These are phyloP conservation scores for Filobasidium uniguttulatum DNA, from an alignment of 1,284 basidiomycete species.

Conservation along the genomic window DNA sequence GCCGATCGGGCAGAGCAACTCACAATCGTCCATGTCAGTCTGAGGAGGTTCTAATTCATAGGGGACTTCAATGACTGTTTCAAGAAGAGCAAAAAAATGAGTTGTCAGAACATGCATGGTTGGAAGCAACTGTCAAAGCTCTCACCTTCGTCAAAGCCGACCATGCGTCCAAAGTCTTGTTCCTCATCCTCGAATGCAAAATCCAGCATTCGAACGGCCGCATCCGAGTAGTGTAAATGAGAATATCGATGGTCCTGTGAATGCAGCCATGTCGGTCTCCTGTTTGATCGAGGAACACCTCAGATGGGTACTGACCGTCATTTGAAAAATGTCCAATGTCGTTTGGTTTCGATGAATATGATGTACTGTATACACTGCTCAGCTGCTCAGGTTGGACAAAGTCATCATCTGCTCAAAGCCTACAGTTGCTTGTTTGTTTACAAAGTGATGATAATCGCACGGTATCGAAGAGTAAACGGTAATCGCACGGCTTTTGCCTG, in stretches of 20 bases:
- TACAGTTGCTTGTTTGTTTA: too few species aligned
- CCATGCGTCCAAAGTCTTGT: constrained; percentile 10
- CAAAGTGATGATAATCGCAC: too few species aligned
- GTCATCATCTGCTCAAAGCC: too few species aligned
- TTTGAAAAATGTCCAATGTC: not conserved
- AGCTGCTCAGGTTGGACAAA: too few species aligned
- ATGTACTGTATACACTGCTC: not conserved
- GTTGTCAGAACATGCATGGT: not conserved
- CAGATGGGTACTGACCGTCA: too few species aligned
- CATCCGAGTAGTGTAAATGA: constrained; percentile 11
- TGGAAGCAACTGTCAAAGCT: not conserved
- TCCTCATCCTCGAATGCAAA: constrained; percentile 12
- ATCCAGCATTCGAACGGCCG: constrained; percentile 12
- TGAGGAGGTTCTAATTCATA: constrained; percentile 10
- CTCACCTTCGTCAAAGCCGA: constrained; percentile 10
- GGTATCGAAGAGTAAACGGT: too few species aligned
- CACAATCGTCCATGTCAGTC: constrained; percentile 9
- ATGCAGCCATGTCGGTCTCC: not conserved
- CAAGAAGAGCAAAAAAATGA: not conserved
- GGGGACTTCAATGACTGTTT: constrained; percentile 11
- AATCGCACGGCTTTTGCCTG: not conserved
- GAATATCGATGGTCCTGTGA: constrained; percentile 11
- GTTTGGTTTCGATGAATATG: not conserved
- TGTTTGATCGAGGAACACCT: too few species aligned
- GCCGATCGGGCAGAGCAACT: not conserved